Percentiles rank a stretch among this genome's conserved stretches.
Evolutionary conservation across 495 filamentous ascomycete species (phyloP).

Genomic region (Daldinia caldariorum): DNA sequence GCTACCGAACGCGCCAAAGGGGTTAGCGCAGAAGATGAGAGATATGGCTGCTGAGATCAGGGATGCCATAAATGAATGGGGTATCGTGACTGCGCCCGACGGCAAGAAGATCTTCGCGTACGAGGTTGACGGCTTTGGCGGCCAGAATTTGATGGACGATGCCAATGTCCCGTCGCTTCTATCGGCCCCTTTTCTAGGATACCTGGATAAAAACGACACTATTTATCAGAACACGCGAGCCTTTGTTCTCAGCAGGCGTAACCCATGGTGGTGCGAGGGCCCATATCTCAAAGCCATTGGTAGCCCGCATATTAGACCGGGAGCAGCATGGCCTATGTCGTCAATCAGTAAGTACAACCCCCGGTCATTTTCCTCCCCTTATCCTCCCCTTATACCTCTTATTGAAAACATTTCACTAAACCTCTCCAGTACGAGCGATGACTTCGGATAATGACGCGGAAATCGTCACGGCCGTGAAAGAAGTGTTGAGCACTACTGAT

Average conservation of each 20-base stretch:
- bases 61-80: conserved; percentile 61
- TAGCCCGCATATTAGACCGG: conserved; percentile 66
- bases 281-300: conserved; percentile 64
- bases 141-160: conserved; percentile 67
- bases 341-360: conserved; percentile 52
- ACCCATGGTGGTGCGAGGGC: conserved; percentile 68
- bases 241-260: conserved; percentile 59
- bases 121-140: conserved; percentile 69
- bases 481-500: conserved; percentile 63
- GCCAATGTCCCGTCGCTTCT: conserved; percentile 69
- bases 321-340: conserved; percentile 69
- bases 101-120: conserved; percentile 64
- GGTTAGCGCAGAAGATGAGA: conserved; percentile 62
- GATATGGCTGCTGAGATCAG: conserved; percentile 61
- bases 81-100: conserved; percentile 51
- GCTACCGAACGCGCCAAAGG: conserved; percentile 55
- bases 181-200: conserved; percentile 63
- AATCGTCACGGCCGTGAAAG: conserved; percentile 56
- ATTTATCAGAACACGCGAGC: conserved; percentile 63
- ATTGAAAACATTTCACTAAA: neutral
- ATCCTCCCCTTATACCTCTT: too few species aligned
- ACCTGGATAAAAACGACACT: conserved; percentile 52
- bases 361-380: neutral
- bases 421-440: conserved; percentile 48
- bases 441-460: conserved; percentile 58